Base-by-base conservation (phyloP, 2,329 filamentous ascomycete species). In the Thielaviopsis cerberus region DNA sequence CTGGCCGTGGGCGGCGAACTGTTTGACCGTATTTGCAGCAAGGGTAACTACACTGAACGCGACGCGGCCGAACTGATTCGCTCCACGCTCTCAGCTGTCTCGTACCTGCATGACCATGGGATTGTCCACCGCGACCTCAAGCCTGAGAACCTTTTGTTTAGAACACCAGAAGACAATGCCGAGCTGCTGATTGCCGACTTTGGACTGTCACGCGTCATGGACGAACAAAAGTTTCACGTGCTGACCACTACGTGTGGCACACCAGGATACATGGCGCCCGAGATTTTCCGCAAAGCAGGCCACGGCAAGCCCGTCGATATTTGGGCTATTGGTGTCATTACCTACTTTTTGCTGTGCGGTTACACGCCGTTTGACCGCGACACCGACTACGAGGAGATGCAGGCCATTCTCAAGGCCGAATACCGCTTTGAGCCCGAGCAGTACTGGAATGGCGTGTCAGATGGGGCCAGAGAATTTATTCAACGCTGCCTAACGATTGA, bases 331-430 rank as follows among this genome's bases (percentile, higher is more conserved):
- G 92, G 92, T 53, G 92, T 98, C 51, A 98, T 98, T 67, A 97
- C 92, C 30, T 98, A 97, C 74, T 98, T 98, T 74, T 76, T 98
- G 27, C 83, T 98, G 55, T 97, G 92, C 71, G 92, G 92, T 60
- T 97, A 97, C 73, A 98, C 92, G 0, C 92, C 92, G 13, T 98
- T 98, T 69, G 92, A 98, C 72, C 86, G 92, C 58, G 92, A 97
- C 70, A 91, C 83, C 65, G 95, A 98, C 71, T 83, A 97, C 67
- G 92, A 98, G 74, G 92, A 98, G 74, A 97, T 98, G 91, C 91
- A 97, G 74, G 92, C 92, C 65, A 98, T 98, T 68, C 81, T 97
- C 59, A 86, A 89, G 62, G 92, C 92, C 61, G 91, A 97, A 73
- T 98, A 97, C 75, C 86, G 82, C 67, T 98, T 97, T 71, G 91